phyloP scores from a whole-genome alignment of 2,329 filamentous ascomycete genomes.

The Clonostachys chloroleuca region DNA sequence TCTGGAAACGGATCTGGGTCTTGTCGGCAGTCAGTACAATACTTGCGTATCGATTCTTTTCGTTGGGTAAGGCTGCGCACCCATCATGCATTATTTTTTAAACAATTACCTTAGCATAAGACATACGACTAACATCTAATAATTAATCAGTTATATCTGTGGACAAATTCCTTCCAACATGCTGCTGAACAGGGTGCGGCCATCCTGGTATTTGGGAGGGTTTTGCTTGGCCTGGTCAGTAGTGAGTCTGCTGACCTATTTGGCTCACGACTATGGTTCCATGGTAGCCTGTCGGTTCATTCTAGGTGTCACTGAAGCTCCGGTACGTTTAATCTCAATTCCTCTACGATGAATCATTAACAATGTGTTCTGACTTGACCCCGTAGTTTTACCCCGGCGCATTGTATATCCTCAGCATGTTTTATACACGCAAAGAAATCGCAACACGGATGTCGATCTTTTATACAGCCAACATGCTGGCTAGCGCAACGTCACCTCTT shows the following conservation, averaged over 20 bases:
- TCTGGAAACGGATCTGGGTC: slow-evolving; percentile 46
- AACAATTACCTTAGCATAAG: slow-evolving; percentile 25
- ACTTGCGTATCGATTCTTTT: slow-evolving; percentile 28
- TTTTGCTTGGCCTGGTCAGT: slow-evolving; percentile 11
- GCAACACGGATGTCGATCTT: slow-evolving; percentile 53
- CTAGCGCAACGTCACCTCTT: slow-evolving; percentile 59
- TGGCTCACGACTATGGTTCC: slow-evolving; percentile 36
- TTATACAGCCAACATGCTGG: slow-evolving; percentile 57
- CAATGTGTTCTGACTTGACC: slow-evolving; percentile 7
- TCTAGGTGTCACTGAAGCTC: slow-evolving; percentile 50
- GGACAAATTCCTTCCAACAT: slow-evolving; percentile 31
- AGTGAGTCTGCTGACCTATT: slow-evolving; percentile 26
- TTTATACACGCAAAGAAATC: slow-evolving; percentile 60
- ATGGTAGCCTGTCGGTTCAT: slow-evolving; percentile 32
- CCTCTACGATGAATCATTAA: slow-evolving; percentile 18
- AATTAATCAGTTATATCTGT: slow-evolving; percentile 23
- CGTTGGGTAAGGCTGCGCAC: slow-evolving; percentile 16
- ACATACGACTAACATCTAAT: slow-evolving; percentile 39
- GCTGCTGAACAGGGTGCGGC: slow-evolving; percentile 35
- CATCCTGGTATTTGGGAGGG: slow-evolving; percentile 21
- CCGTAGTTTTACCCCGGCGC: slow-evolving; percentile 36
- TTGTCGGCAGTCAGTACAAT: slow-evolving; percentile 16
- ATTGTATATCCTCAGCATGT: slow-evolving; percentile 22
- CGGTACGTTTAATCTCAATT: slow-evolving; percentile 32
- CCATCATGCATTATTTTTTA: too few species aligned